Conservation (phyloP, 2,329 filamentous ascomycete genomes). For the Fonsecaea pedrosoi region DNA sequence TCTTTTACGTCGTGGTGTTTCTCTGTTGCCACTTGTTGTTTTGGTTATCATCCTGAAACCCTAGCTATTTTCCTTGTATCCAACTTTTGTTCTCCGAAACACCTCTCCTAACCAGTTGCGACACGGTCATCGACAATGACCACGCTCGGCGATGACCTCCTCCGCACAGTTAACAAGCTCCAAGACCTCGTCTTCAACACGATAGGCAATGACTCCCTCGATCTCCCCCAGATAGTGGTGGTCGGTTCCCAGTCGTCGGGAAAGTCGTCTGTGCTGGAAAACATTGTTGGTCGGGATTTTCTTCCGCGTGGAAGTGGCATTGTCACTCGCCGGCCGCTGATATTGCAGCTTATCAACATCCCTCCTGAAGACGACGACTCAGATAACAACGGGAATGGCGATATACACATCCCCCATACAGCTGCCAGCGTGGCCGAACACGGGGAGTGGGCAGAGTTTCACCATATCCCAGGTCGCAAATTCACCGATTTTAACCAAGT, state of each 20-base stretch:
- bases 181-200: slow-evolving; percentile 99
- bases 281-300: slow-evolving; percentile 97
- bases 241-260: slow-evolving; percentile 98
- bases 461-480: slow-evolving; percentile 86
- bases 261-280: slow-evolving; percentile 98
- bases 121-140: slow-evolving; percentile 67
- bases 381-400: slow-evolving; percentile 64
- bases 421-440: slow-evolving; percentile 73
- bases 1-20: slow-evolving; percentile 7
- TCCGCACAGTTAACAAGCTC: slow-evolving; percentile 95
- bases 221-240: slow-evolving; percentile 97
- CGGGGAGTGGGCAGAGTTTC: slow-evolving; percentile 90
- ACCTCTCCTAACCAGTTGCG: slow-evolving; percentile 15
- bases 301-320: slow-evolving; percentile 95
- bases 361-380: slow-evolving; percentile 64
- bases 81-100: slow-evolving; percentile 30
- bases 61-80: slow-evolving; percentile 14
- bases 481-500: slow-evolving; percentile 93
- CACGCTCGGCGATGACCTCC: slow-evolving; percentile 91
- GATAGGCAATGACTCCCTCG: slow-evolving; percentile 97
- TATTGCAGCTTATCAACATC: slow-evolving; percentile 97
- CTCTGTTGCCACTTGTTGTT: slow-evolving; percentile 1
- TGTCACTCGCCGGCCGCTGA: slow-evolving; percentile 90
- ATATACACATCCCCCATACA: slow-evolving; percentile 73
- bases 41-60: background rate